phyloP scores from a whole-genome alignment of 306 rosid species.

The Cucurbita moschata region DNA sequence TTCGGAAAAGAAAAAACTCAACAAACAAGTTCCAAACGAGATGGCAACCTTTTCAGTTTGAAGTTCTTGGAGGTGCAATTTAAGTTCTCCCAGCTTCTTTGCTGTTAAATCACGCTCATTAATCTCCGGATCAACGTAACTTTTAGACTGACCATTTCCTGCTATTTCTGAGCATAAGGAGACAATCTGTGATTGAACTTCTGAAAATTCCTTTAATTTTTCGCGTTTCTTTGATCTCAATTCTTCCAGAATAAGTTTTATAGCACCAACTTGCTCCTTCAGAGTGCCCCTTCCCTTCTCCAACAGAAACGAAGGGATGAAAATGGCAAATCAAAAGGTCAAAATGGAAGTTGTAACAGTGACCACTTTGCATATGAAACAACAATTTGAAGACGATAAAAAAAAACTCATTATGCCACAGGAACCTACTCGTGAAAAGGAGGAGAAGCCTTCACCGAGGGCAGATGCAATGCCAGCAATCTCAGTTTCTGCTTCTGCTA shows the following conservation, averaged over 20 bases:
- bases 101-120: constrained; percentile 35
- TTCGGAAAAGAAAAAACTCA: not conserved
- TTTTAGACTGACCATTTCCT: constrained; percentile 24
- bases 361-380: not conserved
- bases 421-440: constrained; percentile 38
- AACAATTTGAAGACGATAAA: not conserved
- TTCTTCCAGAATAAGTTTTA: constrained; percentile 53
- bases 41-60: constrained; percentile 59
- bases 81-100: constrained; percentile 58
- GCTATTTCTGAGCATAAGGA: constrained; percentile 62
- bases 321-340: not conserved
- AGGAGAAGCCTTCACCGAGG: constrained; percentile 37
- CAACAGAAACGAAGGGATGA: constrained; percentile 18
- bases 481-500: constrained; percentile 59
- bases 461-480: constrained; percentile 30
- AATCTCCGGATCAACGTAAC: constrained; percentile 21
- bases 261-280: constrained; percentile 43
- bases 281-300: constrained; percentile 63
- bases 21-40: not conserved
- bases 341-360: not conserved
- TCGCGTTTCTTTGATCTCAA: constrained; percentile 57
- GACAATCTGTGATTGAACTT: constrained; percentile 44
- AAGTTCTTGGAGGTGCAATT: constrained; percentile 64
- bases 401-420: not conserved
- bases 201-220: constrained; percentile 42